Base-by-base conservation (phyloP, 148 eudicot genomes). In the Arbutus unedo region DNA sequence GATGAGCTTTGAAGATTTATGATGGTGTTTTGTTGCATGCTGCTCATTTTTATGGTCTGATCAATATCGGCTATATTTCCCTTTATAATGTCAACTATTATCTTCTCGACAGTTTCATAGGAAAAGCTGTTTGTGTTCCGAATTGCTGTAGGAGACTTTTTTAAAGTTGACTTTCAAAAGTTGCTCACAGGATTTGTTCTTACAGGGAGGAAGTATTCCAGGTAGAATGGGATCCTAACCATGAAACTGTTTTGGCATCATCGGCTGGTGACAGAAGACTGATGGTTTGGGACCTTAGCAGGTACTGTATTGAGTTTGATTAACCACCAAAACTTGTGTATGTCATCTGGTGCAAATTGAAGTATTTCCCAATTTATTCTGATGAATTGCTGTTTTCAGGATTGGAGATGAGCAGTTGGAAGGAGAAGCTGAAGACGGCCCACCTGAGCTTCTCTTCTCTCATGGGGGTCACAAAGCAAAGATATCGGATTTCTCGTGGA, bases 211-310 rank as follows among this genome's bases (percentile, higher is more conserved):
- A 92, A 83, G 99, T 94, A 49, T 96, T 96, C 86, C 98, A 96
- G 90, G 98, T 96, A 66, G 99, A 96, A 74, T 96, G 99, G 99
- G 95, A 96, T 90, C 99, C 99, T 6, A 90, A 94, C 86, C 99
- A 96, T 79, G 99, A 96, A 84, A 93, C 97, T 54, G 90, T 96
- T 53, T 82, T 96, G 83, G 97, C 99, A 47, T 96, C 99, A 44
- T 92, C 98, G 56, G 94, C 97, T 79, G 97, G 85, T 83, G 99
- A 96, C 83, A 90, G 99, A 82, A 92, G 99, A 83, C 86, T 96
- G 89, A 96, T 94, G 99, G 97, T 96, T 84, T 96, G 99, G 99
- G 99, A 96, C 89, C 95, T 96, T 83, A 94, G 87, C 93, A 94
- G 94, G 99, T 94, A 90, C 3, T 57, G 51, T 23, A 59, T 11